Conservation (phyloP, 2,329 filamentous ascomycete genomes). For the Trichophyton schoenleinii region DNA sequence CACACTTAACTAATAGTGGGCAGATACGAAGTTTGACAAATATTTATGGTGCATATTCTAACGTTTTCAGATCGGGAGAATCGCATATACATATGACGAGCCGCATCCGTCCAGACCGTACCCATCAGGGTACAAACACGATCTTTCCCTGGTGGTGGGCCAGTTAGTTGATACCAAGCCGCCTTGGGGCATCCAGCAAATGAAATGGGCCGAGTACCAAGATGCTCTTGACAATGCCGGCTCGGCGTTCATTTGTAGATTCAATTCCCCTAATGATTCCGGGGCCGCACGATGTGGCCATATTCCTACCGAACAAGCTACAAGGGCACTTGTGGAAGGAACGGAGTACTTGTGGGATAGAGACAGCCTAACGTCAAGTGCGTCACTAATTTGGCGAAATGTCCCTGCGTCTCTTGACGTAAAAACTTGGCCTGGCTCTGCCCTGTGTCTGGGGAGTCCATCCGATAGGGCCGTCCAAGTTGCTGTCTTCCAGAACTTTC, state of each 20-base stretch:
- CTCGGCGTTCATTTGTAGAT: neutral
- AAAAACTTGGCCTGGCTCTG: slow-evolving; percentile 1
- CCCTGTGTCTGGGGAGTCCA: slow-evolving; percentile 3
- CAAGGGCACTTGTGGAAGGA: neutral
- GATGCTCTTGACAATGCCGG: neutral
- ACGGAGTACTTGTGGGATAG: slow-evolving; percentile 9
- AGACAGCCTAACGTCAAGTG: neutral
- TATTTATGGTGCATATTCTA: neutral
- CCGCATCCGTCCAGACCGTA: neutral
- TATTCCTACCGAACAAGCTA: neutral
- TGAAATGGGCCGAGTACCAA: slow-evolving; percentile 1
- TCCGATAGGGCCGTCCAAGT: neutral
- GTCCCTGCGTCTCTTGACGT: neutral
- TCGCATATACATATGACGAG: neutral
- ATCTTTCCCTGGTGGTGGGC: neutral
- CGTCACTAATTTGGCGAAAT: slow-evolving; percentile 7
- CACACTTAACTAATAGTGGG: too few species aligned
- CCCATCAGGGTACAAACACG: neutral
- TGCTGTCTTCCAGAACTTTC: slow-evolving; percentile 8
- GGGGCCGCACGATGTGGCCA: neutral
- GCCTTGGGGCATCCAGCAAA: neutral
- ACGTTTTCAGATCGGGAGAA: neutral
- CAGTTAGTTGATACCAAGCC: neutral
- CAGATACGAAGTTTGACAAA: too few species aligned
- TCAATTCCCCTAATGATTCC: neutral